phyloP scores from a whole-genome alignment of 2,329 filamentous ascomycete species.

The Venturia pyrina region DNA sequence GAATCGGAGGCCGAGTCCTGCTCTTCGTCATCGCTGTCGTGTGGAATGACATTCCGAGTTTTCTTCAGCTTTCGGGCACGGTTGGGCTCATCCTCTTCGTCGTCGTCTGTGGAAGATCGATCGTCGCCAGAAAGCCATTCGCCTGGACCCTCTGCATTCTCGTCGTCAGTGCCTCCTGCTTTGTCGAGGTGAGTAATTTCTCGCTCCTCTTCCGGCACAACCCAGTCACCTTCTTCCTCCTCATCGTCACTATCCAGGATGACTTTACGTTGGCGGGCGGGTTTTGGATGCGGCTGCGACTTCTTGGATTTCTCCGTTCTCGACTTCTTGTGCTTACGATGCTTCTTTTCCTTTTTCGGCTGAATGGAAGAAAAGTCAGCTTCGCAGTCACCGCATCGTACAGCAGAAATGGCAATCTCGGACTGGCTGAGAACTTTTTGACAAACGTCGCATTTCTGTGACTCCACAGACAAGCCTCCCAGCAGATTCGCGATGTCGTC shows the following conservation, averaged over 20 bases:
- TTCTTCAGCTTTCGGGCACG: constrained; percentile 30
- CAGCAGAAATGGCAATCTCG: constrained; percentile 42
- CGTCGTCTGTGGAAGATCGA: constrained; percentile 49
- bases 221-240: constrained; percentile 64
- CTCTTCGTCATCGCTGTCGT: constrained; percentile 34
- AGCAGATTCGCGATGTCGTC: constrained; percentile 82
- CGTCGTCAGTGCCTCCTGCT: constrained; percentile 76
- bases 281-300: constrained; percentile 12
- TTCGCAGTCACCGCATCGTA: constrained; percentile 64
- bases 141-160: constrained; percentile 78
- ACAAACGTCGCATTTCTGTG: constrained; percentile 76
- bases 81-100: constrained; percentile 39
- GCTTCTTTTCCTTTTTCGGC: constrained; percentile 20
- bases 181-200: constrained; percentile 56
- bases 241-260: constrained; percentile 59
- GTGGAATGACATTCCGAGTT: constrained; percentile 39
- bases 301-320: constrained; percentile 15
- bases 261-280: constrained; percentile 23
- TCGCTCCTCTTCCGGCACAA: constrained; percentile 57
- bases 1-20: constrained; percentile 25
- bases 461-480: constrained; percentile 67
- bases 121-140: constrained; percentile 71
- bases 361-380: constrained; percentile 54
- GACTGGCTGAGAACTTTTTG: constrained; percentile 54
- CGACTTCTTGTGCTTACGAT: constrained; percentile 17